These are phyloP conservation scores for Solanum neorickii DNA, from an alignment of 257 asterid genomes.

Conservation along the genomic window DNA sequence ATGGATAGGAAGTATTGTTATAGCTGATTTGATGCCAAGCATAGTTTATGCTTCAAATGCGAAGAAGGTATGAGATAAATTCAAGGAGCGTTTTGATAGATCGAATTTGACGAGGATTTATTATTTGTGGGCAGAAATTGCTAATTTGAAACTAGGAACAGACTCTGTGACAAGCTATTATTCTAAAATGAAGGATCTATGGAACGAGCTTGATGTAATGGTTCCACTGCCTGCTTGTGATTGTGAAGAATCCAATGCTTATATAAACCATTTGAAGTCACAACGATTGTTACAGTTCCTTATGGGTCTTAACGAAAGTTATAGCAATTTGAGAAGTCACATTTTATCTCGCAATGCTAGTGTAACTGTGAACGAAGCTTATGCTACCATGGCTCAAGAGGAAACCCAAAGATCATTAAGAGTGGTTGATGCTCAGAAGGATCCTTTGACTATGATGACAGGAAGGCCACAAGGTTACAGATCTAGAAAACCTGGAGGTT, in stretches of 20 bases:
- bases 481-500: not conserved
- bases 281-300: not conserved
- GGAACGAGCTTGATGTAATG: not conserved
- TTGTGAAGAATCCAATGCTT: too few species aligned
- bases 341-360: not conserved
- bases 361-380: not conserved
- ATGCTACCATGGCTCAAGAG: not conserved
- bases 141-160: not conserved
- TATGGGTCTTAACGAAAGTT: not conserved
- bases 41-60: too few species aligned
- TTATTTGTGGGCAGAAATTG: not conserved
- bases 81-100: not conserved
- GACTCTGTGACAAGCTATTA: not conserved
- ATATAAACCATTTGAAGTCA: not conserved
- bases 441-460: not conserved
- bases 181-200: not conserved
- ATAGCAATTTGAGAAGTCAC: not conserved
- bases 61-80: too few species aligned
- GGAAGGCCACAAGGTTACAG: not conserved
- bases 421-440: not conserved
- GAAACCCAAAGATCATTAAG: not conserved
- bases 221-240: not conserved
- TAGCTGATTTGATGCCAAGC: too few species aligned
- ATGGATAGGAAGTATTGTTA: too few species aligned
- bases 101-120: not conserved